phyloP scores from a whole-genome alignment of 2,329 filamentous ascomycete species.

The Penicillium sp. region DNA sequence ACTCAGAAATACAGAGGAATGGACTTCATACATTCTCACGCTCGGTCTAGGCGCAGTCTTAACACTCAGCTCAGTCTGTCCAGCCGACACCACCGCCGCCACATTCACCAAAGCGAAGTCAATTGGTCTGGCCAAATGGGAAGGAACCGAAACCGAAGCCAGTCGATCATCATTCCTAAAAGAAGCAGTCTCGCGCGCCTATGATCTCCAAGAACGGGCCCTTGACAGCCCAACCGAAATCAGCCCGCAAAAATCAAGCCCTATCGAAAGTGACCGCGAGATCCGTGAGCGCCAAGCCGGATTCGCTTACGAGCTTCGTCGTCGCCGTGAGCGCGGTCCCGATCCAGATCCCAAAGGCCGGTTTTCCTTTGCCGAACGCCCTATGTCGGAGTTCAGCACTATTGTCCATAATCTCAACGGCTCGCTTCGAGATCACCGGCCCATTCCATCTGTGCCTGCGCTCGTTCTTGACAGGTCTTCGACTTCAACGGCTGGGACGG shows the following conservation, averaged over 20 bases:
- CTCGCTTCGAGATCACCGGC: conserved; percentile 13
- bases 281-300: conserved; percentile 32
- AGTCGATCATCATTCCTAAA: conserved; percentile 60
- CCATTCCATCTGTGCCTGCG: conserved; percentile 10
- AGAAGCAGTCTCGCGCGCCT: conserved; percentile 60
- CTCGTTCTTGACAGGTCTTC: conserved; percentile 11
- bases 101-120: conserved; percentile 55
- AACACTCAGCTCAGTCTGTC: conserved; percentile 48
- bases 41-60: conserved; percentile 59
- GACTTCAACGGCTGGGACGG: conserved; percentile 21
- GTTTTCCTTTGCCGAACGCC: conserved; percentile 37
- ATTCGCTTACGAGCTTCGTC: conserved; percentile 37
- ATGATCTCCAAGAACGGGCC: conserved; percentile 47
- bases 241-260: conserved; percentile 14
- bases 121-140: conserved; percentile 60
- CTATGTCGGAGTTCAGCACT: conserved; percentile 41
- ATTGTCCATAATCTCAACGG: conserved; percentile 40
- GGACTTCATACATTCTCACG: conserved; percentile 60
- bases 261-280: conserved; percentile 17
- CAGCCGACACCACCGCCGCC: conserved; percentile 39
- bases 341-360: conserved; percentile 15
- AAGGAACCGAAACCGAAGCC: conserved; percentile 46
- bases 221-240: neutral
- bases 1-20: conserved; percentile 52
- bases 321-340: conserved; percentile 19